Conservation (phyloP, 73 alveolate genomes). For the Tetrahymena elliotti region DNA sequence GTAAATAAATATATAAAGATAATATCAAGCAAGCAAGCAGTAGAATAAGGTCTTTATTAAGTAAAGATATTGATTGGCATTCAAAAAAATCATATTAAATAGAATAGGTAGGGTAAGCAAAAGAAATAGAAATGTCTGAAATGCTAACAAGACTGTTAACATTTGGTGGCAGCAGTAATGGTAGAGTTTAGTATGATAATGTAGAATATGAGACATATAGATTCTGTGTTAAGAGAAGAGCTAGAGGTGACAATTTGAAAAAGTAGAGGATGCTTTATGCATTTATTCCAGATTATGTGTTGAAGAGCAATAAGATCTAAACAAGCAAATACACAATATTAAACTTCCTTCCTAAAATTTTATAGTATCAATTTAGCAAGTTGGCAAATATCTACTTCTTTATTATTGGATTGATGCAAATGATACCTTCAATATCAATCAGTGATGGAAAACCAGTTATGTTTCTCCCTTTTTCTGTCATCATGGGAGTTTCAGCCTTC, state of each 20-base stretch:
- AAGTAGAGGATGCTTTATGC: background rate
- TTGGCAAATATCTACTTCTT: constrained; percentile 81
- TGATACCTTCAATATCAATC: constrained; percentile 71
- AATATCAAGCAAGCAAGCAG: background rate
- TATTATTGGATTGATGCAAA: constrained; percentile 74
- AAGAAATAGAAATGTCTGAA: background rate
- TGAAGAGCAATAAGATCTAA: background rate
- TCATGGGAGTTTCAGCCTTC: constrained; percentile 67
- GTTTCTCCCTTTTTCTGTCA: constrained; percentile 42
- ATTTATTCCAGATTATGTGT: background rate
- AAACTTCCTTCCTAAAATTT: constrained; percentile 65
- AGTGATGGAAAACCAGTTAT: constrained; percentile 83
- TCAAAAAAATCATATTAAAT: background rate
- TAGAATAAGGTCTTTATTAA: background rate
- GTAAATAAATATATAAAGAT: too few relatives aligned
- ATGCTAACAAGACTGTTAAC: background rate
- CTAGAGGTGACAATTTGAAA: background rate
- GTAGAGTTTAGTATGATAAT: background rate
- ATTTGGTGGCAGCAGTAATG: background rate
- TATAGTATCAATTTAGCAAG: constrained; percentile 72
- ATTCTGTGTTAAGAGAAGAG: background rate
- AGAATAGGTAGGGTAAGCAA: too few relatives aligned
- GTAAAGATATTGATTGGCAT: background rate
- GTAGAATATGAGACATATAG: background rate
- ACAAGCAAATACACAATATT: background rate